Evolutionary conservation across 768 basidiomycete species (phyloP), one percentile per base, ranked within the genome.

Genomic region (Suillus subalutaceus): DNA sequence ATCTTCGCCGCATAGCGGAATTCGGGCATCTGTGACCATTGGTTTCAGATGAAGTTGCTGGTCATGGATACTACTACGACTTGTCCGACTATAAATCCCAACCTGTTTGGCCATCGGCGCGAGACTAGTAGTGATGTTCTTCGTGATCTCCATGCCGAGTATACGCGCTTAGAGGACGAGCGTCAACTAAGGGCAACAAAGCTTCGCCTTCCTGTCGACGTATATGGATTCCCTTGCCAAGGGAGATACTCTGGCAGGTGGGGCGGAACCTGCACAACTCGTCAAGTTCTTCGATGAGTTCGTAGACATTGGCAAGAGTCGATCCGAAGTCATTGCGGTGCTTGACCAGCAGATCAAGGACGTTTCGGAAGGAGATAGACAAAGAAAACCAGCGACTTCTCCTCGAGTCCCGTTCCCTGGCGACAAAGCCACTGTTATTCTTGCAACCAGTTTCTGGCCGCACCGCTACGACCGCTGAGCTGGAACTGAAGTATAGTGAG

Each of bases 191-290:
- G 70, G n/a, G 52, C 65, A 73, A 38, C 65, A 71, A 40, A 67
- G 71, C 48, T 61, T 73, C 60, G 52, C 61, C 12, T 74, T 75
- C 52, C 65, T 75, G 32, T 71, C 73, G 6, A 74, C 73, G 2
- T 73, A 71, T 35, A 74, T 73, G 69, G 67, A 74, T 50, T 74
- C 73, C 23, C 69, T 73, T 23, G 73, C 73, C 8, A 65, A 73
- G 50, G 73, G 68, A 66, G 69, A 73, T n/a, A 62, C 52, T 30
- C 40, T 66, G 0, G 6, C 1, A 26, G 50, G 50, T 3, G 63
- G 67, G 16, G 46, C 56, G 0, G 69, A 69, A 23, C 69, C 71
- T n/a, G 63, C 69, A 23, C 71, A 67, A 35, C 68, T 73, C 52
- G 64, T 69, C 5, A 40, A 66, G 3, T 69, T 71, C 58, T 72